Conservation (phyloP, 2,329 filamentous ascomycete genomes). For the Aspergillus udagawae region DNA sequence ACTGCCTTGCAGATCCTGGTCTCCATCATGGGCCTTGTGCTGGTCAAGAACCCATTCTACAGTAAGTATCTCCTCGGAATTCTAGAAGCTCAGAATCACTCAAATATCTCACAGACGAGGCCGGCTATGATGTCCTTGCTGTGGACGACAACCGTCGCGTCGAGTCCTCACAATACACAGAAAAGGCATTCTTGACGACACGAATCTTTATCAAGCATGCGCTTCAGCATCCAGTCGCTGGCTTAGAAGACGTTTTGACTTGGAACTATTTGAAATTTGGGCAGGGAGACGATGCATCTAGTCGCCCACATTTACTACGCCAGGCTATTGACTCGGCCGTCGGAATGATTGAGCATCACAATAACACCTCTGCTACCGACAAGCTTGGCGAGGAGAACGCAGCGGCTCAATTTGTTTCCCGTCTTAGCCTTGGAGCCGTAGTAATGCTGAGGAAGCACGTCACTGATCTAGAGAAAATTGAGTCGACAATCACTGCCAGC, state of each 20-base stretch:
- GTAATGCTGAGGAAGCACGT: constrained; percentile 30
- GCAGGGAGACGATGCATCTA: neutral
- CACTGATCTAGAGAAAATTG: constrained; percentile 22
- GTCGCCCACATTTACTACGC: constrained; percentile 19
- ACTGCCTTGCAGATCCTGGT: constrained; percentile 56
- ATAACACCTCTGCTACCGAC: constrained; percentile 15
- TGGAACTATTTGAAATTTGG: constrained; percentile 47
- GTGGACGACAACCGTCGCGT: constrained; percentile 44
- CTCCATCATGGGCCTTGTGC: constrained; percentile 54
- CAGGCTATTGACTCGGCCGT: constrained; percentile 23
- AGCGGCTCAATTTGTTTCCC: constrained; percentile 27
- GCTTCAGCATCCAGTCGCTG: constrained; percentile 39
- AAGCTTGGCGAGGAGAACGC: constrained; percentile 8
- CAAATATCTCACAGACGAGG: constrained; percentile 46
- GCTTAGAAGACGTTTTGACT: constrained; percentile 49
- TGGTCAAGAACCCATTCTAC: constrained; percentile 59
- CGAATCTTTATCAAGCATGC: constrained; percentile 50
- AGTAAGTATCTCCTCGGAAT: constrained; percentile 35
- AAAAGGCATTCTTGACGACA: constrained; percentile 52
- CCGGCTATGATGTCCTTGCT: constrained; percentile 54
- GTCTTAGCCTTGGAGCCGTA: constrained; percentile 30
- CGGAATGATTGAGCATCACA: constrained; percentile 26
- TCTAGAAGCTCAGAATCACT: neutral
- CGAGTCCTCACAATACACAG: constrained; percentile 49
- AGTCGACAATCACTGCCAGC: neutral